Base-by-base conservation (phyloP, 306 rosid genomes). In the Abrus pulchellus region DNA sequence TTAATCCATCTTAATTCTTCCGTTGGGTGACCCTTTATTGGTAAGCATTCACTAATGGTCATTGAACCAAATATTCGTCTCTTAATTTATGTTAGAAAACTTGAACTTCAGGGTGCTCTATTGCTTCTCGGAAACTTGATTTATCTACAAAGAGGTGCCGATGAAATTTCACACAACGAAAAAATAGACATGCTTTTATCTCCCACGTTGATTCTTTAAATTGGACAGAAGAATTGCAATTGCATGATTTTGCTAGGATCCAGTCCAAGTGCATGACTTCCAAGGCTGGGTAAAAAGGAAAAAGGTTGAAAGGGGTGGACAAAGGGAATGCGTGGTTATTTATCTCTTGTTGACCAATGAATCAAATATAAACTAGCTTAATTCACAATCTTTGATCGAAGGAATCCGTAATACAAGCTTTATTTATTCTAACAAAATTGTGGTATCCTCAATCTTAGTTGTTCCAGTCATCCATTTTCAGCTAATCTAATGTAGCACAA, bases 401-500 rank as follows among this genome's bases (percentile, higher is more conserved):
- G 28, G 30, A 36, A 71, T 83, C 64, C 14, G 11, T 33, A 41
- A 44, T 55, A 44, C 55, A 84, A 48, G 55, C 66, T 47, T 47
- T 36, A 32, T 78, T 50, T 38, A 50, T 73, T 43, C 45, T 3
- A 49, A 9, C 62, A 67, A 41, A 65, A 50, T 7, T 33, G 62
- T 12, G 7, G 54, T 6, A 13, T 13, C 81, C 77, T 66, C 34
- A 13, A 40, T n/a, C 49, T 41, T 50, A 41, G 56, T 32, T 20
- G 61, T 63, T 69, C 38, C 54, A 27, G 1, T 54, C 41, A 36
- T 38, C 38, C 27, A 40, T 56, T 70, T 74, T 74, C 68, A 40
- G 32, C 65, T 50, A 44, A 41, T 34, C 77, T 63, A 81, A 69
- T 52, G 50, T 34, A 79, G 76, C 32, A 13, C 68, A 74, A 79